These are phyloP conservation scores for Populus alba DNA, from an alignment of 345 rosid genomes.

Conservation along the genomic window DNA sequence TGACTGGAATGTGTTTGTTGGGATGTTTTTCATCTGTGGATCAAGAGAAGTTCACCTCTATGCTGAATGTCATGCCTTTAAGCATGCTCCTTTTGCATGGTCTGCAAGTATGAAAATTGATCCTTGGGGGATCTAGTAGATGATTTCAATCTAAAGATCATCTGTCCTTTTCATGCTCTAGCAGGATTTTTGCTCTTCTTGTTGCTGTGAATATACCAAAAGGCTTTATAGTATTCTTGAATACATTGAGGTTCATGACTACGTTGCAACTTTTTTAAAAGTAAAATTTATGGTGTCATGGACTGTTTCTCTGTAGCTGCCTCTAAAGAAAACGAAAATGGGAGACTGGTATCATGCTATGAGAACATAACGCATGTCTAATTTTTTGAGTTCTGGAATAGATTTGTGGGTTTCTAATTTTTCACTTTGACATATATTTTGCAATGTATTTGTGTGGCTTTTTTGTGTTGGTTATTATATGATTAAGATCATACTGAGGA, in stretches of 20 bases:
- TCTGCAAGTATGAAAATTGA: background rate
- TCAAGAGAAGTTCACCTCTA: background rate
- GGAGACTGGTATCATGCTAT: too few species aligned
- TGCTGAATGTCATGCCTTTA: background rate
- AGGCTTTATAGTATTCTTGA: too few species aligned
- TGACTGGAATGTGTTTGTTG: background rate
- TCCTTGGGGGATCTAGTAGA: background rate
- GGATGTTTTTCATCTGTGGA: background rate
- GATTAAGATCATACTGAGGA: constrained; percentile 10
- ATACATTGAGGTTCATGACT: too few species aligned
- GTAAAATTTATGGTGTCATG: too few species aligned
- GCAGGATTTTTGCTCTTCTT: too few species aligned
- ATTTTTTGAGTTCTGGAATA: background rate
- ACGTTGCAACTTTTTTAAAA: too few species aligned
- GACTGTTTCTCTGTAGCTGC: too few species aligned
- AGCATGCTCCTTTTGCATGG: background rate
- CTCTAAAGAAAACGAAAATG: too few species aligned
- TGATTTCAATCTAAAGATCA: too few species aligned
- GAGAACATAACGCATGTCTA: background rate
- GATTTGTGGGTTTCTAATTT: background rate
- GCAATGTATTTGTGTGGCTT: background rate
- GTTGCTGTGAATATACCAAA: too few species aligned
- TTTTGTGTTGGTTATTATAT: background rate
- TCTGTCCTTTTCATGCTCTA: too few species aligned
- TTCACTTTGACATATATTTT: background rate